Evolutionary conservation across 495 filamentous ascomycete genomes (phyloP).

Genomic region (Talaromyces ruber): DNA sequence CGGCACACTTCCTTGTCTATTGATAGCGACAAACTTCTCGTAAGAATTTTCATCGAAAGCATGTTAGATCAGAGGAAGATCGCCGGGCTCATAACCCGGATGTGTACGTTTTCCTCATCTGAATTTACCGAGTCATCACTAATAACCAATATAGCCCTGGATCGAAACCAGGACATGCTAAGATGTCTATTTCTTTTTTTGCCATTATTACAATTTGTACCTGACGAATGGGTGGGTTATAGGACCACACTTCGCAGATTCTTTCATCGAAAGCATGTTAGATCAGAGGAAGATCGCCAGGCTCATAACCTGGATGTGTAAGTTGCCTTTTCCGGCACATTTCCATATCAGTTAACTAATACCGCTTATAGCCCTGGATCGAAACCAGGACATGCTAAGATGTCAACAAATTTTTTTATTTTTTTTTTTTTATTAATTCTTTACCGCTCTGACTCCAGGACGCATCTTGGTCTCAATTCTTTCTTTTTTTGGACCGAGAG

Average conservation of each 20-base stretch:
- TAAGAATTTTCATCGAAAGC: not conserved
- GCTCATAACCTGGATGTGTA: not conserved
- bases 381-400: not conserved
- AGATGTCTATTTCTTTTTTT: not conserved
- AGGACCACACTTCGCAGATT: not conserved
- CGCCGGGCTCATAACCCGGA: not conserved
- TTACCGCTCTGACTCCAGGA: not conserved
- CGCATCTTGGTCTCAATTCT: not conserved
- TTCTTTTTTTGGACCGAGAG: not conserved
- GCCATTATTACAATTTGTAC: not conserved
- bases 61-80: not conserved
- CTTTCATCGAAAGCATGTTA: not conserved
- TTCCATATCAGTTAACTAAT: too few relatives aligned
- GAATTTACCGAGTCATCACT: too few relatives aligned
- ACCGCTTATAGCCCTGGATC: too few relatives aligned
- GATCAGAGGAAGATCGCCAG: not conserved
- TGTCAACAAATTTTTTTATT: not conserved
- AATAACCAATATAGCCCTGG: not conserved
- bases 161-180: not conserved
- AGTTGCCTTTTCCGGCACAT: too few relatives aligned
- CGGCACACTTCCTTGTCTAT: not conserved
- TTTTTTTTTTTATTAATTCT: not conserved
- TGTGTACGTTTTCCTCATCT: not conserved
- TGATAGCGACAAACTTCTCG: not conserved
- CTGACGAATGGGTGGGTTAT: not conserved